phyloP scores from a whole-genome alignment of 1,284 basidiomycete genomes.

The Ceratobasidium sp. region DNA sequence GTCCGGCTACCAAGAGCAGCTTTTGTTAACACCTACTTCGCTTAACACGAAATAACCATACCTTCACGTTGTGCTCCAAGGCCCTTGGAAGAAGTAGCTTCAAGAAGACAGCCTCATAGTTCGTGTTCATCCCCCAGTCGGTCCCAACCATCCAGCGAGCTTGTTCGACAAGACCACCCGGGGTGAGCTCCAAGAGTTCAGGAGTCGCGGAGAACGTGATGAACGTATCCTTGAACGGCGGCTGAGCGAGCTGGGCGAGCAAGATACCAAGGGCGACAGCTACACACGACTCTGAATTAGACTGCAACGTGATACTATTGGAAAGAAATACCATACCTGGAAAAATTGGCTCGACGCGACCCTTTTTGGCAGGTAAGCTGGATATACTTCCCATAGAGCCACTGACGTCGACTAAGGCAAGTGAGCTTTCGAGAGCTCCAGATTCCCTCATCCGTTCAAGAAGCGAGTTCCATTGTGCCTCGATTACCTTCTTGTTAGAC shows the following conservation, averaged over 20 bases:
- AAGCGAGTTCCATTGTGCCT: conserved; percentile 76
- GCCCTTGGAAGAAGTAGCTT: conserved; percentile 72
- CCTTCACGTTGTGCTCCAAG: conserved; percentile 64
- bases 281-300: neutral
- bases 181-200: conserved; percentile 63
- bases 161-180: conserved; percentile 57
- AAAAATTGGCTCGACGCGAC: conserved; percentile 63
- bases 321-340: conserved; percentile 53
- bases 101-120: conserved; percentile 71
- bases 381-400: conserved; percentile 71
- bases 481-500: conserved; percentile 62
- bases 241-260: conserved; percentile 69
- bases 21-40: neutral
- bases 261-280: conserved; percentile 76
- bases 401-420: conserved; percentile 81
- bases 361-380: neutral
- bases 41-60: neutral
- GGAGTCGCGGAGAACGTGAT: conserved; percentile 74
- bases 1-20: conserved; percentile 57
- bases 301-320: neutral
- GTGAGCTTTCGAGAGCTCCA: conserved; percentile 69
- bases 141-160: conserved; percentile 59
- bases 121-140: conserved; percentile 71
- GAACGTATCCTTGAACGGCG: conserved; percentile 74
- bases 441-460: conserved; percentile 67